Base-by-base conservation (phyloP, 495 filamentous ascomycete species). In the Neurospora sp. region DNA sequence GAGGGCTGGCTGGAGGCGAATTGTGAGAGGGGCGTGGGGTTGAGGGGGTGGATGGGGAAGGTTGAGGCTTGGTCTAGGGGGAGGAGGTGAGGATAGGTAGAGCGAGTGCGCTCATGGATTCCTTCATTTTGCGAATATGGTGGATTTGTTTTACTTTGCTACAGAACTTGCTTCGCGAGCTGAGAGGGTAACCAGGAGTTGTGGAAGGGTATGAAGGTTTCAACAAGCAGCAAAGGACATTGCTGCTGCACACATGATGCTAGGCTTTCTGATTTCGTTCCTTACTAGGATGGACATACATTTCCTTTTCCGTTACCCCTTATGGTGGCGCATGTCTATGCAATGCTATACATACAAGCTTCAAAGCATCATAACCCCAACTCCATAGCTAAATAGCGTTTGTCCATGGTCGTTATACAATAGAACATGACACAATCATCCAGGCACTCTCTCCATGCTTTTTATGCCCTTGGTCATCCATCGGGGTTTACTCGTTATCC, bases 1-100 rank as follows among this genome's bases (percentile, higher is more conserved):
- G 95, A 99, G 84, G 76, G 69, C 20, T 97, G 92, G 91, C 84
- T 98, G 71, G 88, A 92, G 81, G 86, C 72, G 14, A 92, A 97
- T 80, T 91, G 89, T 40, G 94, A 97, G 84, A 93, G 90, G 83
- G 94, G 93, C 9, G 79, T 89, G 16, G 92, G 92, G 48, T 83
- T 97, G 77, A 91, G 94, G 79, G 89, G 83, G 9, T 79, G 88
- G 70, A 86, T 97, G 76, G 87, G 84, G 45, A 90, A 92, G 80
- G 86, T 89, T 72, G 92, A 91, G 86, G 87, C 82, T 75, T 82
- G 82, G 81, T 81, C 82, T 9, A 79, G 45, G 76, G 76, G 76
- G 61, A 75, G 76, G 78, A 82, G 74, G 72, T 78, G 68, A 69
- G 5, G 48, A 48, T 61, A 39, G 42, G 2, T 27, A 20, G 16